A percentile compares a stretch with the other conserved stretches of the same genome.
These are phyloP conservation scores for Decorospora gaudefroyi DNA, from an alignment of 2,329 filamentous ascomycete species.

Conservation along the genomic window DNA sequence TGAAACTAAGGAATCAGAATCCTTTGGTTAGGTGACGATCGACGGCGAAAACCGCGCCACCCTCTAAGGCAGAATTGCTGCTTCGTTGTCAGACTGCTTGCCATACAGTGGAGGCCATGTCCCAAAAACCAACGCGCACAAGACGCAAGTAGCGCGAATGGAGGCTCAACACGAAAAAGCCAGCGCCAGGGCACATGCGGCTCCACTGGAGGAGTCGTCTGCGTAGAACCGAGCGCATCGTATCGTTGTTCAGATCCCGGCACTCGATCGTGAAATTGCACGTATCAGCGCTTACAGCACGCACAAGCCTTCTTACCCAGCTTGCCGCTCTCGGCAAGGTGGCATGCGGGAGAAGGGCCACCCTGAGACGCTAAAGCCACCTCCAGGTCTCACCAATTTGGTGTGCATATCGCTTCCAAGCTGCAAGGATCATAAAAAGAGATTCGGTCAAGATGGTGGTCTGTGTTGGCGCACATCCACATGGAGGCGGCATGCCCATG, in stretches of 20 bases:
- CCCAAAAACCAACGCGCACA: constrained; percentile 19
- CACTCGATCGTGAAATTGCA: constrained; percentile 22
- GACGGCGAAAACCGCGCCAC: constrained; percentile 5
- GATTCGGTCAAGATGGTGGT: constrained; percentile 24
- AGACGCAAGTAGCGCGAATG: constrained; percentile 30
- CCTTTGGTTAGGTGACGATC: constrained; percentile 3
- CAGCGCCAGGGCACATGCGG: constrained; percentile 34
- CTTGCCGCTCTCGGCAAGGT: constrained; percentile 29
- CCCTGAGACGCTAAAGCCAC: constrained; percentile 36
- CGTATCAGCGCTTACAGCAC: constrained; percentile 39
- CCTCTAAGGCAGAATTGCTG: constrained; percentile 22
- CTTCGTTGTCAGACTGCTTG: constrained; percentile 13
- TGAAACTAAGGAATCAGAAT: constrained; percentile 15
- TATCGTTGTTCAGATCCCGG: constrained; percentile 25
- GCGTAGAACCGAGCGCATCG: constrained; percentile 25
- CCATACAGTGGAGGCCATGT: constrained; percentile 26
- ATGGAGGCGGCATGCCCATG: constrained; percentile 35
- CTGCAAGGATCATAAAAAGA: constrained; percentile 23
- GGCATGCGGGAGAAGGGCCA: constrained; percentile 25
- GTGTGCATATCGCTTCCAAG: constrained; percentile 38
- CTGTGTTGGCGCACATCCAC: constrained; percentile 36
- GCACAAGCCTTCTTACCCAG: constrained; percentile 34
- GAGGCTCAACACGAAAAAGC: constrained; percentile 36
- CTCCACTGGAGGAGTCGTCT: constrained; percentile 29
- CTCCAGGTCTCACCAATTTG: constrained; percentile 40